Evolutionary conservation across 257 asterid species (phyloP), one percentile per base, ranked within the genome.

Genomic region (Fraxinus excelsior): DNA sequence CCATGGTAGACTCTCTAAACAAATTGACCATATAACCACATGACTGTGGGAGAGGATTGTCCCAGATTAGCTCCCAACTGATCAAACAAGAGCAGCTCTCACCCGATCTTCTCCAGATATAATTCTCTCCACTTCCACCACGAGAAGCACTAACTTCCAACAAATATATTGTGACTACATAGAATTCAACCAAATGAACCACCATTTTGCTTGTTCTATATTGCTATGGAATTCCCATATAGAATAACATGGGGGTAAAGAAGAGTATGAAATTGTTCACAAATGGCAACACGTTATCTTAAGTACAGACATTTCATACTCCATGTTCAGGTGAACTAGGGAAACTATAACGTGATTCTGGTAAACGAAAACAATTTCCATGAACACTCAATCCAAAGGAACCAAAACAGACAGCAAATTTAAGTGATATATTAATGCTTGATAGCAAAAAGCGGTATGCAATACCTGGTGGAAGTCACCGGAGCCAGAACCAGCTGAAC

Each of bases 401-500:
- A 62, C 68, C 18, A 23, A 62, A 62, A 25, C 16, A 62, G 19
- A 25, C 0, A 25, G 68, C 35, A 62, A 62, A 26, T 25, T 10
- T 62, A 23, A 62, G 32, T 23, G 34, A 62, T 25, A 12, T 23
- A 23, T 23, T 23, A 62, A 9, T 11, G 3, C 19, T 25, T 23
- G 35, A 62, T 62, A 62, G 1, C 75, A 51, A 75, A 34, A 38
- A 35, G 68, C 66, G 4, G 49, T 42, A 65, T n/a, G 29, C 14
- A 56, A 42, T 87, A 96, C 99, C 97, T 96, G 99, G 81, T 96
- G 99, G 82, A 96, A 96, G 78, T 96, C 99, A 9, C 99, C 99
- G 28, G 99, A 96, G 40, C 99, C 99, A 21, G 99, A 93, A 82
- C 99, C 99, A 14, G 99, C 99, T 7, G 99, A 96, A 71, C 98